These are phyloP conservation scores for Haberlea rhodopensis DNA, from an alignment of 257 asterid genomes.

Conservation along the genomic window DNA sequence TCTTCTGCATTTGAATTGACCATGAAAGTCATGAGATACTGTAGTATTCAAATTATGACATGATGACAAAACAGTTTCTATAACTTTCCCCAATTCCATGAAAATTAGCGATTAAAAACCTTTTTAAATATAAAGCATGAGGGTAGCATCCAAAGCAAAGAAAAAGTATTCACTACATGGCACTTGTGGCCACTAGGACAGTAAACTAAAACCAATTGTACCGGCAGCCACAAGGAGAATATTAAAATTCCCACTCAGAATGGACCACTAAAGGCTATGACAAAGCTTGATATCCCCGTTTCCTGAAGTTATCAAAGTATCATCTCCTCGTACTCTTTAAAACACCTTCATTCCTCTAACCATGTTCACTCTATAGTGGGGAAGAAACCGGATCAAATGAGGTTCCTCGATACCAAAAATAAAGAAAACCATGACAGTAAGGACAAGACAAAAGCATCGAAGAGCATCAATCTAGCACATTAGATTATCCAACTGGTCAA, in stretches of 20 bases:
- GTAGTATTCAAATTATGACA: background rate
- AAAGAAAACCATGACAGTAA: too few species aligned
- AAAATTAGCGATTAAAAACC: background rate
- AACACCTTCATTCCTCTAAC: background rate
- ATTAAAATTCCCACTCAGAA: background rate
- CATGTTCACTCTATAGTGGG: background rate
- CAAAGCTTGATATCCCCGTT: background rate
- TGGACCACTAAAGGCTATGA: background rate
- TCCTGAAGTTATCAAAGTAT: background rate
- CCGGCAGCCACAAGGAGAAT: background rate
- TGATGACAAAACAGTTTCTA: background rate
- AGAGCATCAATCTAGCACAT: too few species aligned
- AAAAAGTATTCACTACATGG: background rate
- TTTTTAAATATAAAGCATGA: background rate
- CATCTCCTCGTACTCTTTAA: background rate
- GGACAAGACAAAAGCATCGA: too few species aligned
- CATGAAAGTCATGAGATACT: slow-evolving; percentile 22
- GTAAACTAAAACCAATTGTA: background rate
- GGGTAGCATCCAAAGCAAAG: background rate
- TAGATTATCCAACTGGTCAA: too few species aligned
- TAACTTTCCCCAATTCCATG: background rate
- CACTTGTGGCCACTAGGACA: background rate
- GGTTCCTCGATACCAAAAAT: background rate
- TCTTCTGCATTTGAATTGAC: slow-evolving; percentile 65
- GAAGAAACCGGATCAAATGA: background rate